Evolutionary conservation across 768 basidiomycete species (phyloP), one percentile per base, ranked within the genome.

Genomic region (Macrocybe gigantea): DNA sequence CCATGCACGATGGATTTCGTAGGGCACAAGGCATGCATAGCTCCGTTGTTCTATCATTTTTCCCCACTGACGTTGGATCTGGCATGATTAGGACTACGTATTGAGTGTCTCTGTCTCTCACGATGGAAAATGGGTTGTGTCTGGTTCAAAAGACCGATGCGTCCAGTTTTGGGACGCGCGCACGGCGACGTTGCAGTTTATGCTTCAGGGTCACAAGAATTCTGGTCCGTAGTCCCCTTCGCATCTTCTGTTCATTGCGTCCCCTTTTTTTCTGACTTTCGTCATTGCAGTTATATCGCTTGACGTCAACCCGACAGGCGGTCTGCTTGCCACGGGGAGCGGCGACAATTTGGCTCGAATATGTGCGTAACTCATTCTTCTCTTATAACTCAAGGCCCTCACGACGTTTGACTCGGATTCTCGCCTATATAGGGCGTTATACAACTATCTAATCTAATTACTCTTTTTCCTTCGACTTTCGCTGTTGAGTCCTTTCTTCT

Each of bases 111-210:
- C 64, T 11, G 89, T 93, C 41, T 92, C 90, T 40, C 87, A 92
- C 53, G 94, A 97, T 64, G 91, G 90, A 4, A 82, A 89, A 54
- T 80, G 93, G 89, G 86, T 98, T 56, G 94, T 96, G 8, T 93
- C 91, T 8, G 95, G 96, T 1, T 78, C 77, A 4, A 97, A 97
- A 69, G 96, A 99, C 63, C 87, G 96, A 9, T 88, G 92, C 0
- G 93, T 99, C 47, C 91, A 94, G 64, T 93, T 95, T 62, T 92
- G 89, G 85, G 90, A 94, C 61, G 81, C 89, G 45, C 74, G 79
- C 53, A 77, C 76, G 9, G 77, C 74, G 31, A 78, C 82, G 37
- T 85, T 93, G 58, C 94, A 98, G 64, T 86, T 90, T 59, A 92
- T 95, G 87, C 73, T 99, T 32, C 94, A 97, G 63, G 77, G 78